Evolutionary conservation across 768 basidiomycete species (phyloP).

Genomic region (Gymnopilus junonius): DNA sequence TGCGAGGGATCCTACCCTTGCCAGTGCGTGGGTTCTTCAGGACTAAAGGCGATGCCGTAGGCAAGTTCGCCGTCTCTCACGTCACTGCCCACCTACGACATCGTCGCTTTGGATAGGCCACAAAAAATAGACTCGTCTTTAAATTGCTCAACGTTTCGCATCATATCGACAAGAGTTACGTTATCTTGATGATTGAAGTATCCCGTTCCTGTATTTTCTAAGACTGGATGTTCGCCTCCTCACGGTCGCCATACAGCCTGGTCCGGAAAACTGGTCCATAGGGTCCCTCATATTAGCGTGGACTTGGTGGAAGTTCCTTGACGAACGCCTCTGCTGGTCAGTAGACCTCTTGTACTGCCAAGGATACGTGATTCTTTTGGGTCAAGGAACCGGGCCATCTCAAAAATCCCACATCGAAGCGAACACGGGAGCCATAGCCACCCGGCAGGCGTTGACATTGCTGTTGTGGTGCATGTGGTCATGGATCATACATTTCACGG

Average conservation of each 20-base stretch:
- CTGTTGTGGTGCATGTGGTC: not conserved
- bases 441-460: not conserved
- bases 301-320: not conserved
- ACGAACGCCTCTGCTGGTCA: not conserved
- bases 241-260: not conserved
- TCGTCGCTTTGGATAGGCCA: not conserved
- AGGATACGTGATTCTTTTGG: no score
- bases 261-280: not conserved
- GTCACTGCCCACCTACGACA: not conserved
- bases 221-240: not conserved
- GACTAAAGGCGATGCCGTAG: conserved; percentile 3
- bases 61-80: conserved; percentile 3
- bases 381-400: not conserved
- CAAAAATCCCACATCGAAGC: not conserved
- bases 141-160: conserved; percentile 3
- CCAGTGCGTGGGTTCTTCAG: conserved; percentile 1
- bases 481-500: not conserved
- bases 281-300: not conserved
- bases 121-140: not conserved
- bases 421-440: not conserved
- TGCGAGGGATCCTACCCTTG: not conserved
- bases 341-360: not conserved
- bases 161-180: not conserved
- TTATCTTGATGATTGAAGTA: not conserved
- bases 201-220: not conserved